Conservation (phyloP, 2,329 filamentous ascomycete species). For the Fusarium miscanthi region DNA sequence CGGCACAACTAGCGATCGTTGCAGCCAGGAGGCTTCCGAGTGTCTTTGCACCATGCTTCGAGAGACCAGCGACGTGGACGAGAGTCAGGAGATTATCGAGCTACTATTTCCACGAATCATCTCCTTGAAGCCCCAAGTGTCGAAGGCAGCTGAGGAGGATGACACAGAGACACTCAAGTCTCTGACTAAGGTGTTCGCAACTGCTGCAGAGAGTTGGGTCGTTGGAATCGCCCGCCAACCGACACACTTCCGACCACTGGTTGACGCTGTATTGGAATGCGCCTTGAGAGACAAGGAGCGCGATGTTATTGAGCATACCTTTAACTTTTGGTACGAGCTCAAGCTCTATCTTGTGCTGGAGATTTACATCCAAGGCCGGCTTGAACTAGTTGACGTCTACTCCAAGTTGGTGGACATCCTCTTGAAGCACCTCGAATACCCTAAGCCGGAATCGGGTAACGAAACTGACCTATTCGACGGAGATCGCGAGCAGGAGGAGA, state of each 20-base stretch:
- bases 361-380: slow-evolving; percentile 83
- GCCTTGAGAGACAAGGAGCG: slow-evolving; percentile 87
- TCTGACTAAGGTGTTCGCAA: slow-evolving; percentile 88
- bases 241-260: slow-evolving; percentile 81
- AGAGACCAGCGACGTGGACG: slow-evolving; percentile 94
- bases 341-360: slow-evolving; percentile 96
- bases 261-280: slow-evolving; percentile 93
- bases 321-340: slow-evolving; percentile 97
- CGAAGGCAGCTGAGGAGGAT: slow-evolving; percentile 78
- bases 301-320: slow-evolving; percentile 93
- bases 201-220: slow-evolving; percentile 95
- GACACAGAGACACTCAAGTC: slow-evolving; percentile 89
- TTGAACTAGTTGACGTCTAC: slow-evolving; percentile 83
- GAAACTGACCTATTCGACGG: slow-evolving; percentile 92
- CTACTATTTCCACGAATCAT: slow-evolving; percentile 84
- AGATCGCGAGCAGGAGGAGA: slow-evolving; percentile 94
- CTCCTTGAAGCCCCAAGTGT: slow-evolving; percentile 79
- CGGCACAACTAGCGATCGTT: slow-evolving; percentile 78
- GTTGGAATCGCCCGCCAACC: slow-evolving; percentile 89
- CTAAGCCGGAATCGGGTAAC: slow-evolving; percentile 76
- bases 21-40: slow-evolving; percentile 89
- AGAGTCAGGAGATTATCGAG: slow-evolving; percentile 84
- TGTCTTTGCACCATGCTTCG: slow-evolving; percentile 91
- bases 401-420: slow-evolving; percentile 92
- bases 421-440: slow-evolving; percentile 90